A percentile compares a stretch with the other conserved stretches of the same genome.
These are phyloP conservation scores for Ophiostoma ulmi DNA, from an alignment of 2,329 filamentous ascomycete species.

Conservation along the genomic window DNA sequence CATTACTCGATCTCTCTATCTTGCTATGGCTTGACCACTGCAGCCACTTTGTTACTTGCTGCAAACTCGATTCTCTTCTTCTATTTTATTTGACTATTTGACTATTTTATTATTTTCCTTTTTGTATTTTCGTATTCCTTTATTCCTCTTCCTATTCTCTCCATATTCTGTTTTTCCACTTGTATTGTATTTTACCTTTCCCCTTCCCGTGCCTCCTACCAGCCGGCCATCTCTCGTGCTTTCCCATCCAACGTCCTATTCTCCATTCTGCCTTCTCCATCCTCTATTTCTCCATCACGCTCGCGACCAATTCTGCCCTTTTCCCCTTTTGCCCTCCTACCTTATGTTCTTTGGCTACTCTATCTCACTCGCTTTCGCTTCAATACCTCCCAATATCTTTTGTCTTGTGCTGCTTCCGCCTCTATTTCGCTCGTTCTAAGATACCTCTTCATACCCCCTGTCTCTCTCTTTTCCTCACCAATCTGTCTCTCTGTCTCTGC, in stretches of 20 bases:
- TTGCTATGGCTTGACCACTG: background rate
- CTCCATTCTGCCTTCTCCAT: background rate
- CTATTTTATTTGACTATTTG: background rate
- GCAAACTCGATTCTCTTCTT: background rate
- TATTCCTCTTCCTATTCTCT: background rate
- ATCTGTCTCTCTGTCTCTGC: background rate
- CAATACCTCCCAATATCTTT: background rate
- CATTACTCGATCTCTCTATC: background rate
- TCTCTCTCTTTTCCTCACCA: background rate
- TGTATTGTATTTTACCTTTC: slow-evolving; percentile 17
- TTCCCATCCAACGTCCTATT: background rate
- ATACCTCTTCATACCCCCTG: background rate
- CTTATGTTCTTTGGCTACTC: background rate
- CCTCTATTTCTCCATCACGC: background rate
- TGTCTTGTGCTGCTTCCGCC: background rate
- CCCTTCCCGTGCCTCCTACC: slow-evolving; percentile 9
- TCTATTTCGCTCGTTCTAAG: slow-evolving; percentile 1
- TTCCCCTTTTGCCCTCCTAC: background rate
- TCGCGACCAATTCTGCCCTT: background rate
- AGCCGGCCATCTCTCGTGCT: slow-evolving; percentile 1
- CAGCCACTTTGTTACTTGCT: background rate
- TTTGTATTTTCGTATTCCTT: no score
- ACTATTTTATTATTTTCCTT: background rate
- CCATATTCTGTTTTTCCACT: background rate
- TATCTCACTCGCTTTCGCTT: background rate